These are phyloP conservation scores for Diaporthe citriasiana DNA, from an alignment of 2,329 filamentous ascomycete genomes.

Conservation along the genomic window DNA sequence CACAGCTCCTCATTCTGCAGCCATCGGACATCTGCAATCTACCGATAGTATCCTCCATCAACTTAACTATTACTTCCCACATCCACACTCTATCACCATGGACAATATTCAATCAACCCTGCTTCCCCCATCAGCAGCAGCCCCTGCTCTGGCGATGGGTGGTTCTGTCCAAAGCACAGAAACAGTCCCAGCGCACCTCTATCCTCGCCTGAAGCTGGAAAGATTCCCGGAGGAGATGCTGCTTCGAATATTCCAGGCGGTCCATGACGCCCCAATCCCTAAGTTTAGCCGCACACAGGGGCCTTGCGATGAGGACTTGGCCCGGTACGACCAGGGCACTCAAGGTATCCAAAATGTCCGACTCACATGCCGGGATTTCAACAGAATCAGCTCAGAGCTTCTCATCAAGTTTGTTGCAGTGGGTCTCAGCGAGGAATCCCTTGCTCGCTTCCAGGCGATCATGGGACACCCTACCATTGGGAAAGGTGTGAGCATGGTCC, in stretches of 20 bases:
- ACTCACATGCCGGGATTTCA: neutral
- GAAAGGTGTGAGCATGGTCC: neutral
- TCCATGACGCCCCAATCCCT: neutral
- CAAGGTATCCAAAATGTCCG: neutral
- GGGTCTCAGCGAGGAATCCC: neutral
- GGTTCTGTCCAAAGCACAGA: neutral
- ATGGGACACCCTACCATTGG: neutral
- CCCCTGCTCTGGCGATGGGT: neutral
- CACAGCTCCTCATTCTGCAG: neutral
- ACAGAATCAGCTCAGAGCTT: neutral
- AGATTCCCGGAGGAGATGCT: neutral
- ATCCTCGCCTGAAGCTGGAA: neutral
- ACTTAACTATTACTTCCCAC: neutral
- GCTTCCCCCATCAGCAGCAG: neutral
- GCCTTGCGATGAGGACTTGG: neutral
- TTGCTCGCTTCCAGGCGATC: neutral
- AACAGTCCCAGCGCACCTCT: neutral
- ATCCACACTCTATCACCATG: neutral
- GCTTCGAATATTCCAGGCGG: neutral
- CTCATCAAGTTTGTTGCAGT: slow-evolving; percentile 2
- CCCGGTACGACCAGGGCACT: neutral
- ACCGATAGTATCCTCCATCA: neutral
- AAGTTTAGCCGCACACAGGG: neutral
- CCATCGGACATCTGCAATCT: neutral
- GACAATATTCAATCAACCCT: neutral